Base-by-base conservation (phyloP, 345 rosid species). In the Salix koriyanagi region DNA sequence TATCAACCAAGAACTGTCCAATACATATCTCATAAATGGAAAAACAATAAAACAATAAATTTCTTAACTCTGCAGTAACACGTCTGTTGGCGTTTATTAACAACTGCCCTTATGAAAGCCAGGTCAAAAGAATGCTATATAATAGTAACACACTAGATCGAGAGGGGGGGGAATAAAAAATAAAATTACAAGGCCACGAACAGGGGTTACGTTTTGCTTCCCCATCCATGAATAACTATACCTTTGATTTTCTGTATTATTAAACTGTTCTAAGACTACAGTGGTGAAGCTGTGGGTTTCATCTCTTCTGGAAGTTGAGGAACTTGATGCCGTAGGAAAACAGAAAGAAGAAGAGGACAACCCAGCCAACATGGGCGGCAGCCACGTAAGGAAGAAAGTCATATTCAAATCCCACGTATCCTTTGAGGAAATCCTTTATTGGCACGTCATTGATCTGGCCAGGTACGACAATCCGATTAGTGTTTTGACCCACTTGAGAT, bases 331-430 rank as follows among this genome's bases (percentile, higher is more conserved):
- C 86, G 71, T 75, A 89, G 11, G 92, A 88, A 39, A 89, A 88
- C 16, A 80, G 80, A 26, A 86, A 79, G 65, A 86, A 30, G 81
- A 91, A 88, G 34, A 91, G 48, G n/a, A 85, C 50, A 72, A 86
- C 79, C 87, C 89, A 89, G 2, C 15, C 87, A 10, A 91, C 15
- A 75, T 91, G 94, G 65, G 85, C 92, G 9, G 69, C 82, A 3
- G 88, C 94, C 21, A 91, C 92, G 4, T 60, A 85, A 0, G 93
- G 93, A 60, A 94, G 91, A 83, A 94, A 92, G 70, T 82, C 79
- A 30, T 88, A 73, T 3, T 90, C 85, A 32, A 79, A 92, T 3
- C 94, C 96, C 2, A 88, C 77, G 37, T 34, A 61, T 0, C 79
- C 52, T 68, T 90, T 84, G 21, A 94, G 87, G 81, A 88, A 83